Evolutionary conservation across 352 stramenopile genomes (phyloP), one percentile per base, ranked within the genome.

Genomic region (Phytophthora kernoviae): DNA sequence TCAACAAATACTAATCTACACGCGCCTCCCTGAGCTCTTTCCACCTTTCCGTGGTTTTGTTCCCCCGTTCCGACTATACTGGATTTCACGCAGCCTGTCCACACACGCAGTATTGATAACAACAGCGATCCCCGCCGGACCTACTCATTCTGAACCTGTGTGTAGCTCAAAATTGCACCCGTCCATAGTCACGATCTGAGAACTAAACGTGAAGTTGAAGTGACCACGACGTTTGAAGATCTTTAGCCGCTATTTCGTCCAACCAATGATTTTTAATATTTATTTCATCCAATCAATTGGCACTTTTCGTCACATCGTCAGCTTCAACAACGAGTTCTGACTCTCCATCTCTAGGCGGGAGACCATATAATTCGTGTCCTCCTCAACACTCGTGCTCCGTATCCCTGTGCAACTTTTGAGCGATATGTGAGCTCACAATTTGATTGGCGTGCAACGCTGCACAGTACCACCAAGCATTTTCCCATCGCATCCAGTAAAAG

Each of bases 141-240:
- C 4, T 37, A 39, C 22, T 33, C 30, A 56, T 8, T 62, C 41
- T 64, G 54, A 68, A 64, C 60, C 60, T 64, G 54, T 64, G 27
- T 42, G 53, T 59, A 55, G 60, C 54, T 47, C 33, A 36, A 17
- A 26, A 55, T 34, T 30, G 24, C 24, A 30, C 24, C 54, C 60
- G 54, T 59, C 54, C 60, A 49, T 33, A 32, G 17, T 48, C 41
- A 15, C 26, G 24, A 30, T 58, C 53, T 46, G 30, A 21, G 34
- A n/a, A n/a, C n/a, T n/a, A n/a, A n/a, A n/a, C n/a, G n/a, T 50
- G 14, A 57, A 55, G 54, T 70, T 65, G 61, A 69, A 65, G 48
- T 37, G 42, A 40, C 15, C 20, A 32, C 44, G 40, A 26, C 55
- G 37, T 53, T 66, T 62, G 7, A 62, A 65, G 56, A 66, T 70